phyloP scores from a whole-genome alignment of 169 alveolate species.

The Eimeria praecox region DNA sequence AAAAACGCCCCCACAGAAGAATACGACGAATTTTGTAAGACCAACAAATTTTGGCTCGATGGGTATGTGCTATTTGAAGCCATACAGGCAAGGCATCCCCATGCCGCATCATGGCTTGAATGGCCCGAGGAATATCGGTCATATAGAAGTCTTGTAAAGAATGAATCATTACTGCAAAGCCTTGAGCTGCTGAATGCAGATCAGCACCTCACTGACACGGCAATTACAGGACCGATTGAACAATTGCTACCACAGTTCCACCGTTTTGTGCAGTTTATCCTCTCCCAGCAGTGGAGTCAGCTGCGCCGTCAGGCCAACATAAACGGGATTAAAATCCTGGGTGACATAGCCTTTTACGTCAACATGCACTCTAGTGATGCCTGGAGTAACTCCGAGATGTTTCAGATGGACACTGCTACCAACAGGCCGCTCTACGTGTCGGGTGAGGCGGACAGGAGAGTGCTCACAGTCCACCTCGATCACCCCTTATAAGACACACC shows the following conservation, averaged over 20 bases:
- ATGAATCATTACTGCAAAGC: conserved; percentile 45
- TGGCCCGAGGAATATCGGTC: conserved; percentile 77
- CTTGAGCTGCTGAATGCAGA: background rate
- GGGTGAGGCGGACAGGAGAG: conserved; percentile 39
- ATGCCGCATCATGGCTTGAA: conserved; percentile 78
- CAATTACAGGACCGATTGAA: background rate
- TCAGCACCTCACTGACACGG: background rate
- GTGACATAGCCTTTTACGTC: conserved; percentile 81
- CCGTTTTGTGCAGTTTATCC: conserved; percentile 74
- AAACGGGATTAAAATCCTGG: conserved; percentile 66
- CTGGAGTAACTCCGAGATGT: conserved; percentile 81
- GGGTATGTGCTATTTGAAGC: conserved; percentile 82
- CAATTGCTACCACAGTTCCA: conserved; percentile 76
- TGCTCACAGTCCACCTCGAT: background rate
- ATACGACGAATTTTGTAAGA: conserved; percentile 67
- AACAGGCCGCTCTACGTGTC: conserved; percentile 79
- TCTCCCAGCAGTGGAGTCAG: conserved; percentile 75
- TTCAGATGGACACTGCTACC: conserved; percentile 75
- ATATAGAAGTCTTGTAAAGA: conserved; percentile 46
- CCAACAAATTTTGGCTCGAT: conserved; percentile 77
- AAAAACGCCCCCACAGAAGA: background rate
- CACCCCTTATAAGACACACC: background rate
- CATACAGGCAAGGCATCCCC: conserved; percentile 79
- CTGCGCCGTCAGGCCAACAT: conserved; percentile 69
- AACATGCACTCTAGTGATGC: conserved; percentile 77